Percentiles rank a stretch among this genome's conserved stretches.
Evolutionary conservation across 1,139 yeast genomes (phyloP).

Genomic region (Pichia inconspicua): DNA sequence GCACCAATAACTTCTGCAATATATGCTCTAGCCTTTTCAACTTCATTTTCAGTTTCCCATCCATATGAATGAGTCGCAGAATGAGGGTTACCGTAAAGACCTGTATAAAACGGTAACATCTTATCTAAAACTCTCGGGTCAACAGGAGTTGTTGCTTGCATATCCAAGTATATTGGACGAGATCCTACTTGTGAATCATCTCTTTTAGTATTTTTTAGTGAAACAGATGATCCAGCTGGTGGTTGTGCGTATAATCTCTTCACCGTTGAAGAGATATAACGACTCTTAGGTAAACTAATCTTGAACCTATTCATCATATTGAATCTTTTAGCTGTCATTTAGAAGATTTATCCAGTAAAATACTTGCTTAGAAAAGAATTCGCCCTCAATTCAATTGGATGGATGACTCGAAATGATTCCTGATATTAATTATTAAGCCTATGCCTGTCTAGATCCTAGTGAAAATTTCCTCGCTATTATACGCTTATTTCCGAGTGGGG

Average conservation of each 20-base stretch:
- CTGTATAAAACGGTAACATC: conserved; percentile 89
- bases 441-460: neutral
- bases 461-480: neutral
- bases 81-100: conserved; percentile 94
- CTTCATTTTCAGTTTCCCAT: conserved; percentile 95
- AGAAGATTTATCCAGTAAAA: neutral
- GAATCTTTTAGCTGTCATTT: neutral
- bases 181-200: conserved; percentile 44
- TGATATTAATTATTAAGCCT: neutral
- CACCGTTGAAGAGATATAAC: neutral
- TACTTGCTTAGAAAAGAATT: neutral
- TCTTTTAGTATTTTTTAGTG: conserved; percentile 39
- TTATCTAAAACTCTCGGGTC: conserved; percentile 95
- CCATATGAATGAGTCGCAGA: conserved; percentile 97
- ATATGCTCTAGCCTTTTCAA: conserved; percentile 76
- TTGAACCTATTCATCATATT: neutral
- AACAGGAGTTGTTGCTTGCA: conserved; percentile 97
- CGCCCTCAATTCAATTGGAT: neutral
- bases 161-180: conserved; percentile 87
- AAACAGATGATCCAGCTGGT: conserved; percentile 36
- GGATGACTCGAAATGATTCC: neutral
- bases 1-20: conserved; percentile 83
- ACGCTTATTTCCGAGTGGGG: neutral
- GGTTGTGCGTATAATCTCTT: conserved; percentile 9
- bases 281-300: neutral